Evolutionary conservation across 257 asterid genomes (phyloP).

Genomic region (Verbena officinalis): DNA sequence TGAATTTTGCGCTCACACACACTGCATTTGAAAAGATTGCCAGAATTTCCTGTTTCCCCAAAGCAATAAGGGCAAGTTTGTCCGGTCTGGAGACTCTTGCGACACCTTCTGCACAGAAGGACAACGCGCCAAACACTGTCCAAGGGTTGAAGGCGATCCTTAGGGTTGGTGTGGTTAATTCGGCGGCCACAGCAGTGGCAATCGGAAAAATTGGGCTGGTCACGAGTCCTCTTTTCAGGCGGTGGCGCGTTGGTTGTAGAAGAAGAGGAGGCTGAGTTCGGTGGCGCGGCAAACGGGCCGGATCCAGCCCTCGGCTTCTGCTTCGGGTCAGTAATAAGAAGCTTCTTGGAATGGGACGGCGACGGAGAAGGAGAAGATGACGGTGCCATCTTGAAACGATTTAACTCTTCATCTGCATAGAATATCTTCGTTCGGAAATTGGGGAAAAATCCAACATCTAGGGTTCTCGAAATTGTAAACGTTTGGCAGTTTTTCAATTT

Average conservation of each 20-base stretch:
- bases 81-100: conserved; percentile 45
- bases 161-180: conserved; percentile 61
- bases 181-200: conserved; percentile 77
- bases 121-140: conserved; percentile 89
- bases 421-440: background rate
- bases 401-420: conserved; percentile 8
- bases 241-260: conserved; percentile 34
- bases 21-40: conserved; percentile 47
- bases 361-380: conserved; percentile 30
- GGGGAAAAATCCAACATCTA: conserved; percentile 1
- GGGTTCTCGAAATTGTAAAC: conserved; percentile 4
- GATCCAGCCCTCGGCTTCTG: conserved; percentile 23
- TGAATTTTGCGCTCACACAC: conserved; percentile 65
- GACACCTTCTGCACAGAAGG: conserved; percentile 74
- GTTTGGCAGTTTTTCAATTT: background rate
- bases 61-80: conserved; percentile 76
- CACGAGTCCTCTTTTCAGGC: conserved; percentile 60
- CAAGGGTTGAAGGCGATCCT: conserved; percentile 70
- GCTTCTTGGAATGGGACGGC: conserved; percentile 43
- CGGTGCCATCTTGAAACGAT: conserved; percentile 35
- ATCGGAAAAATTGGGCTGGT: conserved; percentile 73
- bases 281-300: conserved; percentile 21
- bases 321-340: conserved; percentile 36
- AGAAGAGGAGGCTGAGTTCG: conserved; percentile 45
- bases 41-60: conserved; percentile 42